Evolutionary conservation across 2,329 filamentous ascomycete genomes (phyloP), one percentile per base, ranked within the genome.

Genomic region (Xylariaceae sp.): DNA sequence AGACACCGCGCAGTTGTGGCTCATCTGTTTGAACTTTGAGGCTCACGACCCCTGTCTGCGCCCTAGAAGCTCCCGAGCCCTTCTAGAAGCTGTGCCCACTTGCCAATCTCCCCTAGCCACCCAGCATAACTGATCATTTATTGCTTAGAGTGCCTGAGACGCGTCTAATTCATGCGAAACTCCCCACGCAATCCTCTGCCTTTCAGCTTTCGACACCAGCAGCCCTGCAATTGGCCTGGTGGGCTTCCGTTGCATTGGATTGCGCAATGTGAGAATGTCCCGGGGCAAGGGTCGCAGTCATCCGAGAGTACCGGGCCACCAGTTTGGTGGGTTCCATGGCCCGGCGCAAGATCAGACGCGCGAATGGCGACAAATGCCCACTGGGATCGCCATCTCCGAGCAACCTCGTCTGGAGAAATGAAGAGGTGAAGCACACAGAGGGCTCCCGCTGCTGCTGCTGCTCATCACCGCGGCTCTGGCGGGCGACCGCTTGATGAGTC

Each of bases 121-220:
- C 58, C 58, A 68, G 73, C 73, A 75, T 76, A 74, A 74, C 62
- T 65, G 61, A 62, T 58, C 62, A 67, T 74, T 73, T 71, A 75
- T 75, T 75, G 62, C 72, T 66, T 68, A 69, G 71, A 69, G 66
- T 60, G 65, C 60, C 62, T 70, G 67, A 71, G 72, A 72, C 68
- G 61, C 62, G 65, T 69, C 68, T 69, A 61, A 60, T 71, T 76
- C 68, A 75, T 75, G 73, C 73, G 65, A 58, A 59, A 54, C 53
- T 44, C 59, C 65, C 68, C 63, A 66, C 55, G 48, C 48, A 40
- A 45, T 40, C 51, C 48, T 57, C 54, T 59, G 57, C 53, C 53
- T 52, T 54, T 60, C 58, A 60, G 60, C 56, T 59, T 35, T 27
- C 19, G 41, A 46, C 43, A 33, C 18, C 42, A 50, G 46, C 38